Evolutionary conservation across 2,329 filamentous ascomycete species (phyloP).

Genomic region (Cladosporium sp.): DNA sequence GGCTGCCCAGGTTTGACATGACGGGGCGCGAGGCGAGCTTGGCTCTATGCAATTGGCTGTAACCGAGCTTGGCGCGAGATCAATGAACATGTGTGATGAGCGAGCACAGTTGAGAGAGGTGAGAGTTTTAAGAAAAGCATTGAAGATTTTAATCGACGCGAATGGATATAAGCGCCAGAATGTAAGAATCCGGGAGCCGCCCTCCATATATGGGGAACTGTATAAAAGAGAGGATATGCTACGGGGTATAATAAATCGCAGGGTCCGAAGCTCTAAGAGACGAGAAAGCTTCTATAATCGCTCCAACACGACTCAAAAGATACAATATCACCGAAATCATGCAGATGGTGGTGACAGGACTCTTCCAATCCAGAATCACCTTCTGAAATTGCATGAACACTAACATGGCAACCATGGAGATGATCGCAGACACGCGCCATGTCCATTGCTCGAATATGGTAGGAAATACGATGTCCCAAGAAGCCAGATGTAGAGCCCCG

Average conservation of each 20-base stretch:
- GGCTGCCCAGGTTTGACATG: background rate
- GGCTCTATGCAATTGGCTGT: background rate
- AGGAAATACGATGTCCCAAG: conserved; percentile 37
- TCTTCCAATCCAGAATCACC: conserved; percentile 17
- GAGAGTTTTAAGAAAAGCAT: no score
- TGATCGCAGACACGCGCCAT: conserved; percentile 35
- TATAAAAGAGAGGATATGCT: background rate
- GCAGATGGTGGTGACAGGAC: conserved; percentile 12
- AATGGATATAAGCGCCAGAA: background rate
- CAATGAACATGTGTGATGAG: background rate
- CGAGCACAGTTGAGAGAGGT: no score
- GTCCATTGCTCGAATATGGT: conserved; percentile 36
- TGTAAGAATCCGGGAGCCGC: no score
- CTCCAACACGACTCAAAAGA: conserved; percentile 12
- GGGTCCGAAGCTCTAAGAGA: conserved; percentile 15
- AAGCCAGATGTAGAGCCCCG: conserved; percentile 38
- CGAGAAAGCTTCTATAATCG: conserved; percentile 8
- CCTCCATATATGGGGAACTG: background rate
- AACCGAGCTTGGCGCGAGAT: background rate
- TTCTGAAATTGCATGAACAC: conserved; percentile 17
- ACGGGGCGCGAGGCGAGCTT: background rate
- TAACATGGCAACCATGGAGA: conserved; percentile 35
- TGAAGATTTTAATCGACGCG: no score
- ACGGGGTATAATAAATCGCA: conserved; percentile 6
- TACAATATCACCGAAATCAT: conserved; percentile 4